Evolutionary conservation across 257 asterid genomes (phyloP).

Genomic region (Nicotiana sylvestris): DNA sequence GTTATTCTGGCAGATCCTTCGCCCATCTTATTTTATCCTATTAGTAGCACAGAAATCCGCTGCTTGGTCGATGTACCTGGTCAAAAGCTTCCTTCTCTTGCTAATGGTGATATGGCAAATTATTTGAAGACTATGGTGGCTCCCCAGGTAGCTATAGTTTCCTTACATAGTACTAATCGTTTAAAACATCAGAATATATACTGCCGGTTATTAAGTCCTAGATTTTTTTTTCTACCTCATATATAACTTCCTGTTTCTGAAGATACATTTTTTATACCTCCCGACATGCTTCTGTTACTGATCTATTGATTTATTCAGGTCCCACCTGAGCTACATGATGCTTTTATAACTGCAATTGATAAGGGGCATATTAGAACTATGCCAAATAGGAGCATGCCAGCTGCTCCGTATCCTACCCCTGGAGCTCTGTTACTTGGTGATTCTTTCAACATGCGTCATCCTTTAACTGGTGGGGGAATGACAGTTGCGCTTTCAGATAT

Average conservation of each 20-base stretch:
- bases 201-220: not conserved
- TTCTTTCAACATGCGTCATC: constrained; percentile 59
- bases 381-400: constrained; percentile 62
- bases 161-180: not conserved
- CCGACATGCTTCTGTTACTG: not conserved
- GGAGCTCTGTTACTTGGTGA: constrained; percentile 56
- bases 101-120: constrained; percentile 50
- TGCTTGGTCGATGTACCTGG: constrained; percentile 57
- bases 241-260: not conserved
- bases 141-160: constrained; percentile 37
- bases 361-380: constrained; percentile 46
- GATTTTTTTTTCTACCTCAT: not conserved
- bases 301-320: constrained; percentile 24
- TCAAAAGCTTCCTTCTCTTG: constrained; percentile 48
- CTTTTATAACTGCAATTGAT: constrained; percentile 40
- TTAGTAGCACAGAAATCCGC: constrained; percentile 43
- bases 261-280: not conserved
- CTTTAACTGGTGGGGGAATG: constrained; percentile 66
- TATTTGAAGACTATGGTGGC: constrained; percentile 43
- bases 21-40: constrained; percentile 47
- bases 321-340: constrained; percentile 39
- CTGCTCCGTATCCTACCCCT: constrained; percentile 41
- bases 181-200: not conserved
- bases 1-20: constrained; percentile 52
- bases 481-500: constrained; percentile 55